A percentile compares a stretch with the other conserved stretches of the same genome.
Evolutionary conservation across 2,329 filamentous ascomycete species (phyloP).

Genomic region (Neurospora crassa): DNA sequence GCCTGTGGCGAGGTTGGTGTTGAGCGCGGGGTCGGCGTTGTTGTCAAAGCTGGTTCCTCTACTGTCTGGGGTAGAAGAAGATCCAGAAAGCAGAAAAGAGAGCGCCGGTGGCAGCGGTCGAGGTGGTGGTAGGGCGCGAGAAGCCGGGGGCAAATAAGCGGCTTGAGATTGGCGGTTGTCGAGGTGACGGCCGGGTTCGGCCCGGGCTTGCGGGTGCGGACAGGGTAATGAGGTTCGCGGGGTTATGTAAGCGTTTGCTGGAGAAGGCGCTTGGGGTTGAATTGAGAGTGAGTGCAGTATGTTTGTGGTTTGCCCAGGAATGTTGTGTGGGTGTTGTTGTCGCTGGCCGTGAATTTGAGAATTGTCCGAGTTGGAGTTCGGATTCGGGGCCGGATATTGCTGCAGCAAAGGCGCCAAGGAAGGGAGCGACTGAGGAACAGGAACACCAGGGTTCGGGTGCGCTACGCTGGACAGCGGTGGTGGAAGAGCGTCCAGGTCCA

Average conservation of each 20-base stretch:
- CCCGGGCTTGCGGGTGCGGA: neutral
- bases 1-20: neutral
- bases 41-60: neutral
- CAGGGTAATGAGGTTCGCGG: neutral
- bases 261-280: neutral
- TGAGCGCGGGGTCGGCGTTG: neutral
- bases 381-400: neutral
- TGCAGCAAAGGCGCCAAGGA: neutral
- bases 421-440: neutral
- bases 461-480: neutral
- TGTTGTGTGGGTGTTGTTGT: neutral
- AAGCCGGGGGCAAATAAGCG: neutral
- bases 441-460: neutral
- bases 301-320: neutral
- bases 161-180: neutral
- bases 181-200: neutral
- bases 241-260: neutral
- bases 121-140: neutral
- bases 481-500: neutral
- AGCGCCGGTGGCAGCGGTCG: neutral
- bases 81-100: neutral
- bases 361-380: neutral
- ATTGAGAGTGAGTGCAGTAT: neutral
- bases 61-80: neutral
- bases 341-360: neutral